phyloP scores from a whole-genome alignment of 75 land plant genomes.

The Pinus taeda region DNA sequence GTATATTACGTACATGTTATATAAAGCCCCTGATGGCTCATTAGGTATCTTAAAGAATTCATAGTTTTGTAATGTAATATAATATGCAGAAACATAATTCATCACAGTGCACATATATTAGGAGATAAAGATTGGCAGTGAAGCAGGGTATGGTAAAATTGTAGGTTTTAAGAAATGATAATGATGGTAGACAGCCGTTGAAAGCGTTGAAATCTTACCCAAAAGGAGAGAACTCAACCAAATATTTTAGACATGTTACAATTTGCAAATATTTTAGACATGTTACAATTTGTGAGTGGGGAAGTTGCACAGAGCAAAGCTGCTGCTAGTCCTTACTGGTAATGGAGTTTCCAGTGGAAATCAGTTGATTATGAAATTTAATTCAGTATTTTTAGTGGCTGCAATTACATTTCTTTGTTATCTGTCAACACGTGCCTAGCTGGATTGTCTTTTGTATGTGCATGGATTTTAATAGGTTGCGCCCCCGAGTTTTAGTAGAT shows the following conservation, averaged over 20 bases:
- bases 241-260: background rate
- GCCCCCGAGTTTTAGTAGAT: conserved; percentile 81
- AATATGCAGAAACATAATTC: background rate
- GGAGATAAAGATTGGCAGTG: background rate
- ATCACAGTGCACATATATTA: background rate
- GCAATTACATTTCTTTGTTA: too few relatives aligned
- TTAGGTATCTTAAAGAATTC: background rate
- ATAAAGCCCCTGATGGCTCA: background rate
- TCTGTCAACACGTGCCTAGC: too few relatives aligned
- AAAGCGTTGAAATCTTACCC: background rate
- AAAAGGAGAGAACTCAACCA: background rate
- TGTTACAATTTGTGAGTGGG: background rate
- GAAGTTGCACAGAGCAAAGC: background rate
- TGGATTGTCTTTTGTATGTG: background rate
- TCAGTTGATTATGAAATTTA: too few relatives aligned
- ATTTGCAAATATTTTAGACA: background rate
- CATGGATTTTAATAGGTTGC: conserved; percentile 40
- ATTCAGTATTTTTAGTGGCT: too few relatives aligned
- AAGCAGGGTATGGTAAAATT: background rate
- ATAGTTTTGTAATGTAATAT: background rate
- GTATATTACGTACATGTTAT: background rate
- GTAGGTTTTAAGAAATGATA: too few relatives aligned
- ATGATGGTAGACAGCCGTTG: background rate
- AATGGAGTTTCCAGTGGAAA: background rate
- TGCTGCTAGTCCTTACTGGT: background rate